Conservation (phyloP, 1,284 basidiomycete genomes). For the Malassezia arunalokei region DNA sequence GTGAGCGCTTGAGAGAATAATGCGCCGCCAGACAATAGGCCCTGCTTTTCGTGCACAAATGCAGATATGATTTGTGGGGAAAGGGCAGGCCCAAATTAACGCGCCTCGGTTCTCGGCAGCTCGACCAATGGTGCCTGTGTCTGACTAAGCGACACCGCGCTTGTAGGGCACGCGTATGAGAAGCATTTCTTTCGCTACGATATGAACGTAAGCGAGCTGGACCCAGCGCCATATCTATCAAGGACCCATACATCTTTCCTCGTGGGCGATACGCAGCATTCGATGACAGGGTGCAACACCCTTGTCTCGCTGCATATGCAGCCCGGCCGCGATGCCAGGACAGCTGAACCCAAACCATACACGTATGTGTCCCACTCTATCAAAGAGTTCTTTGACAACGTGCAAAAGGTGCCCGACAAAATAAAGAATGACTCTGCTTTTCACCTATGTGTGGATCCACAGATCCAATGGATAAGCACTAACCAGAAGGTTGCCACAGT, state of each 20-base stretch:
- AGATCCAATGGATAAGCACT: background rate
- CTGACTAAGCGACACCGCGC: too few relatives aligned
- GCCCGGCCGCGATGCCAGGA: background rate
- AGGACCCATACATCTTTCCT: background rate
- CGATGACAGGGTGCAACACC: background rate
- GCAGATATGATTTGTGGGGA: too few relatives aligned
- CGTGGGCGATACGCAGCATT: background rate
- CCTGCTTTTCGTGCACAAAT: too few relatives aligned
- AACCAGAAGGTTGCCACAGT: background rate
- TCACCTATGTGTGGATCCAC: background rate
- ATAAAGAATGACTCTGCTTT: background rate
- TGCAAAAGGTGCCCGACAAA: background rate
- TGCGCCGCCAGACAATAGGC: too few relatives aligned
- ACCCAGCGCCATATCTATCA: background rate
- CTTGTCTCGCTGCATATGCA: background rate
- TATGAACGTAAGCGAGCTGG: background rate
- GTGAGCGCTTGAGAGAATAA: too few relatives aligned
- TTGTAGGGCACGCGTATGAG: too few relatives aligned
- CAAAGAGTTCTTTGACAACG: background rate
- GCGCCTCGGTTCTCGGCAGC: too few relatives aligned
- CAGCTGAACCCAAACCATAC: background rate
- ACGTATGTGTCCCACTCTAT: background rate
- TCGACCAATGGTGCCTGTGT: too few relatives aligned
- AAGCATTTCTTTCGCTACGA: background rate
- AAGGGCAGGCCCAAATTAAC: too few relatives aligned